Evolutionary conservation across 805 yeast species (phyloP).

Genomic region (Yamadazyma ubonensis): DNA sequence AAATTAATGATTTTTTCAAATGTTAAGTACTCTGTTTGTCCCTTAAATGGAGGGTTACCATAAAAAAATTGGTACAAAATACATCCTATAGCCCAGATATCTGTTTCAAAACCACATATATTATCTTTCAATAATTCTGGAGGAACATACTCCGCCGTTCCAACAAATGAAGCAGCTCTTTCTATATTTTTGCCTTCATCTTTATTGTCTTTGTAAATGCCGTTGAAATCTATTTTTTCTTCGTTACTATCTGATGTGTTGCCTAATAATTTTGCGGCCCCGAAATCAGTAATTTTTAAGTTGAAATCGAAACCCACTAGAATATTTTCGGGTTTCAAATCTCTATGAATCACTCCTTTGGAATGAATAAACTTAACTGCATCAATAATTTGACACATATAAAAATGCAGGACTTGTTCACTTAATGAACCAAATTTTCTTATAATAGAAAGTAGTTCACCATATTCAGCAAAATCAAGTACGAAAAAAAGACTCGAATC

Average conservation of each 20-base stretch:
- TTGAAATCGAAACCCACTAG: conserved; percentile 81
- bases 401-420: conserved; percentile 74
- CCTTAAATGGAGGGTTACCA: conserved; percentile 89
- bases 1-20: conserved; percentile 83
- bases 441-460: conserved; percentile 83
- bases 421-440: conserved; percentile 75
- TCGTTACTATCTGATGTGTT: conserved; percentile 25
- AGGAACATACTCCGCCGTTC: conserved; percentile 83
- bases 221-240: conserved; percentile 31
- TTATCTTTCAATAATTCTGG: conserved; percentile 84
- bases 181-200: conserved; percentile 33
- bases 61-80: conserved; percentile 78
- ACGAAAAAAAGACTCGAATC: conserved; percentile 85
- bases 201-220: conserved; percentile 13
- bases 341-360: conserved; percentile 89
- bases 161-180: conserved; percentile 76
- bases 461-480: conserved; percentile 90
- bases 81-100: conserved; percentile 94
- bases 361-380: conserved; percentile 86
- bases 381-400: conserved; percentile 84
- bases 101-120: conserved; percentile 78
- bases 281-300: conserved; percentile 92
- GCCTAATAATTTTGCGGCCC: conserved; percentile 84
- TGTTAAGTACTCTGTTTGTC: conserved; percentile 77
- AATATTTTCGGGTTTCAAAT: conserved; percentile 92